Conservation (phyloP, 208 protist genomes). For the Trypanosoma cruzi region DNA sequence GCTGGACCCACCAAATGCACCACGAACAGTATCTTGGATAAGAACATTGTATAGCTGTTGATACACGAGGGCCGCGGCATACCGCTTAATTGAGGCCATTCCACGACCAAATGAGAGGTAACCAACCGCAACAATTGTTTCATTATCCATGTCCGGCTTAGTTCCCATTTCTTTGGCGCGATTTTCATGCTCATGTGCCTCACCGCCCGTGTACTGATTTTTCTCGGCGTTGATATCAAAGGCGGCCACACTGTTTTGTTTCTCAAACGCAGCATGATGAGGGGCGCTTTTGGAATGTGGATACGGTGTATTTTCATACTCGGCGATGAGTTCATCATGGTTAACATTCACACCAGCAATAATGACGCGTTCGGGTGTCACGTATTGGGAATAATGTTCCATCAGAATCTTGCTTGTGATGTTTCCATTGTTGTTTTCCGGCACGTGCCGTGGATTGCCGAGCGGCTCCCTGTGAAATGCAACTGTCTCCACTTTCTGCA, state of each 20-base stretch:
- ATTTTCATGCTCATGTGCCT: slow-evolving; percentile 86
- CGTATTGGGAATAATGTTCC: slow-evolving; percentile 77
- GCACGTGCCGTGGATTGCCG: slow-evolving; percentile 85
- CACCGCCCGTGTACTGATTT: slow-evolving; percentile 75
- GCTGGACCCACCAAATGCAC: slow-evolving; percentile 44
- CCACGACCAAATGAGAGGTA: slow-evolving; percentile 74
- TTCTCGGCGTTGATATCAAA: slow-evolving; percentile 50
- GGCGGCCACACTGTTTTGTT: slow-evolving; percentile 23
- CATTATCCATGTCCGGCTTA: slow-evolving; percentile 84
- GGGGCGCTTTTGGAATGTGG: slow-evolving; percentile 63
- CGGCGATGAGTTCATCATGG: slow-evolving; percentile 79
- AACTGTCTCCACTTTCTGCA: slow-evolving; percentile 82
- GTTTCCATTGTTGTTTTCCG: slow-evolving; percentile 63
- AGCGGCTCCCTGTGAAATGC: slow-evolving; percentile 90
- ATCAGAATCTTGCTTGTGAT: slow-evolving; percentile 70
- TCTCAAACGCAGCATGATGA: slow-evolving; percentile 54
- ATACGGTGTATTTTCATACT: slow-evolving; percentile 88
- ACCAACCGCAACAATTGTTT: slow-evolving; percentile 86
- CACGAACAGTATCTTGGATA: slow-evolving; percentile 55
- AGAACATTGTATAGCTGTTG: slow-evolving; percentile 66
- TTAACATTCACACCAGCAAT: slow-evolving; percentile 91
- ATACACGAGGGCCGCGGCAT: slow-evolving; percentile 75
- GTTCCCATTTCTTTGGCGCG: slow-evolving; percentile 84
- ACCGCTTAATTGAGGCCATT: slow-evolving; percentile 50
- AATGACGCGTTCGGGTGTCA: slow-evolving; percentile 76